These are phyloP conservation scores for Rhodotorula toruloides DNA, from an alignment of 768 basidiomycete genomes.

Conservation along the genomic window DNA sequence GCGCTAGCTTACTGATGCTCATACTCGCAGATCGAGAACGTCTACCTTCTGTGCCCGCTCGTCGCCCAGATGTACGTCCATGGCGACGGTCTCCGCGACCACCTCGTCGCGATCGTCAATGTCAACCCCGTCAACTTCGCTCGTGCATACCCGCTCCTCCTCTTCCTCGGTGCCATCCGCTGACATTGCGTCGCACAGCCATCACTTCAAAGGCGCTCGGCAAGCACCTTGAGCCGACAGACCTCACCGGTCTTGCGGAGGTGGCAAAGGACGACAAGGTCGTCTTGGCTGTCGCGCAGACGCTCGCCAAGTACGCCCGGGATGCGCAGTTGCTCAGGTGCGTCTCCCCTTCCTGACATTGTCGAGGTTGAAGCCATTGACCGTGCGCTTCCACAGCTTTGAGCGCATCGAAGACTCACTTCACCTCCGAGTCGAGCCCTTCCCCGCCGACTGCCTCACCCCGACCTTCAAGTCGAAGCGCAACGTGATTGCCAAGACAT, in stretches of 20 bases:
- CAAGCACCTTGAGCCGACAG: constrained; percentile 52
- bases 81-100: constrained; percentile 83
- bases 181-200: constrained; percentile 49
- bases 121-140: constrained; percentile 75
- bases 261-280: constrained; percentile 62
- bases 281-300: constrained; percentile 53
- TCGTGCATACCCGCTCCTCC: constrained; percentile 20
- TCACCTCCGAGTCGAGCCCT: constrained; percentile 21
- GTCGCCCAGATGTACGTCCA: constrained; percentile 60
- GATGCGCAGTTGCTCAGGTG: constrained; percentile 22
- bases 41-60: constrained; percentile 23
- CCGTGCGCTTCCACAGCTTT: neutral
- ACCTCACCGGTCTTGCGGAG: constrained; percentile 58
- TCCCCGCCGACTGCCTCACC: constrained; percentile 22
- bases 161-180: neutral
- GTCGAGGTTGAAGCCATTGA: too few relatives aligned
- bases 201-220: constrained; percentile 19
- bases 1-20: too few relatives aligned
- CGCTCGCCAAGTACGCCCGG: constrained; percentile 21
- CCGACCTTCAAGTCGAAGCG: constrained; percentile 45
- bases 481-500: constrained; percentile 69
- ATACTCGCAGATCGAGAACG: constrained; percentile 38
- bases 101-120: constrained; percentile 73
- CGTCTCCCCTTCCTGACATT: neutral
- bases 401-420: constrained; percentile 19